Base-by-base conservation (phyloP, 805 yeast genomes). In the Ogataea parapolymorpha region DNA sequence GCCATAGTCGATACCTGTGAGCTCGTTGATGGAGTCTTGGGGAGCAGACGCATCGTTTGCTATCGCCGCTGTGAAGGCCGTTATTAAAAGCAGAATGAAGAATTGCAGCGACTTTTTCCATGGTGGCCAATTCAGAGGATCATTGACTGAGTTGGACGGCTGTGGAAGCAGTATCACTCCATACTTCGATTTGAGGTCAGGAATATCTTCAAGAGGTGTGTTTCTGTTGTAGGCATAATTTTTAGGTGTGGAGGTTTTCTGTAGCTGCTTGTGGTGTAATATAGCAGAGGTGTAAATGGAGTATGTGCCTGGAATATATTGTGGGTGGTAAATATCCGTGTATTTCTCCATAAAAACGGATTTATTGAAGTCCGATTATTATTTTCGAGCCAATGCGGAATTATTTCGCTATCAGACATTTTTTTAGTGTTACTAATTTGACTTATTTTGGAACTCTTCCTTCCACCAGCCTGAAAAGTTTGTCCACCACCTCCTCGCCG, bases 281-380 rank as follows among this genome's bases (percentile, higher is more conserved):
- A 62, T 29, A 8, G 61, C 63, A 2, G 73, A 67, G 1, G 78
- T 59, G 46, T 74, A 75, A 30, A 78, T 74, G 37, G 75, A 74
- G 41, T 71, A 67, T 0, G 84, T 77, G 0, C 82, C 82, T 1
- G 82, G 82, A 14, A 77, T 61, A 49, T 68, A 76, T 16, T 70
- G 71, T 1, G 63, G 62, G 37, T 64, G 65, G 37, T 55, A 46
- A 14, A 52, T 59, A 39, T 64, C 65, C 11, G 65, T 59, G 45
- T 61, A 64, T 39, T 57, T 60, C 36, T 64, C 68, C 69, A 64
- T 64, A 28, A 28, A 25, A 28, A 11, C 31, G 31, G 31, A 16
- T 24, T 24, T 11, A 11, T 24, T 6, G 26, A 24, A 12, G 27
- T 25, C 27, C n/a, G 3, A 12, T 25, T 25, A 9, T 29, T 26